phyloP scores from a whole-genome alignment of 768 basidiomycete genomes.

The Tubosaeta sp. region DNA sequence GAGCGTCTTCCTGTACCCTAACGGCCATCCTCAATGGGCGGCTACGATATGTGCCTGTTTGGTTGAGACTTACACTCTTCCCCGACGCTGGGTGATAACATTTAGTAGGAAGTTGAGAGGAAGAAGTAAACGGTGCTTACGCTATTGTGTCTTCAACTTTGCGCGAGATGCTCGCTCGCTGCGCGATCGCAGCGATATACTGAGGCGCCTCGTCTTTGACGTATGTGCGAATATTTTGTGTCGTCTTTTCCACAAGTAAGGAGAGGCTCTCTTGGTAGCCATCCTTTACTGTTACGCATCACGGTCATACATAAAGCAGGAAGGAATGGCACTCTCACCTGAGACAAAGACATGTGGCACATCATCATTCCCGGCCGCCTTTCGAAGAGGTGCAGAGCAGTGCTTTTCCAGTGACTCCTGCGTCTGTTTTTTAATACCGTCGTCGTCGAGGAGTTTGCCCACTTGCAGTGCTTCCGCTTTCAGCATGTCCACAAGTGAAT shows the following conservation, averaged over 20 bases:
- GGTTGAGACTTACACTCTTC: neutral
- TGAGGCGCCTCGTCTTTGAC: neutral
- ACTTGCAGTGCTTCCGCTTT: neutral
- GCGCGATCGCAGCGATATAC: conserved; percentile 1
- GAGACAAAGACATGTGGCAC: neutral
- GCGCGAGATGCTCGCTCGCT: neutral
- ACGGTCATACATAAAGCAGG: neutral
- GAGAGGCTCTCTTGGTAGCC: neutral
- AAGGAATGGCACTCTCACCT: neutral
- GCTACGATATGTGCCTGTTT: neutral
- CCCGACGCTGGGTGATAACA: neutral
- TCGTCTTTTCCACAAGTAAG: neutral
- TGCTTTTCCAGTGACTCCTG: neutral
- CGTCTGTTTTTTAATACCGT: neutral
- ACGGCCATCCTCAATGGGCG: neutral
- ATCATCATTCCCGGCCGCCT: neutral
- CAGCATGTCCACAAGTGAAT: neutral
- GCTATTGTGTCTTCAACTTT: neutral
- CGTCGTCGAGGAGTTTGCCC: neutral
- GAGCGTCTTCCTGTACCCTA: conserved; percentile 1
- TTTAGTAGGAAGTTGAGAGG: neutral
- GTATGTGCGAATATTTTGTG: neutral
- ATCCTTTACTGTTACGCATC: neutral
- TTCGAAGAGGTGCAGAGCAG: neutral
- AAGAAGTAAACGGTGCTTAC: neutral